Evolutionary conservation across 2,329 filamentous ascomycete species (phyloP), one percentile per base, ranked within the genome.

Genomic region (Sporothrix inflata): DNA sequence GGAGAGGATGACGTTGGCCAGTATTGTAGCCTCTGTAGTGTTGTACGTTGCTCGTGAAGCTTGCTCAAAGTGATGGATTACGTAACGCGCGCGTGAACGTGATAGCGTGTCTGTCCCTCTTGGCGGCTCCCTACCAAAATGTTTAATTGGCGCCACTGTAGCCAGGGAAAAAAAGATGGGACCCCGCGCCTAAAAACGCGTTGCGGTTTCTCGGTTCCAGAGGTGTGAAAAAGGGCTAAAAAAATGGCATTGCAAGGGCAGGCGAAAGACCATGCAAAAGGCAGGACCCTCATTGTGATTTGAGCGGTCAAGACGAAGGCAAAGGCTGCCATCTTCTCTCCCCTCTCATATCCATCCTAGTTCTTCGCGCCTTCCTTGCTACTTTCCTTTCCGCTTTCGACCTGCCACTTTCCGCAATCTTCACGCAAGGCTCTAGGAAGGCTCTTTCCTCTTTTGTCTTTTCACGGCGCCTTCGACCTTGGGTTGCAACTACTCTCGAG

Each of bases 101-200:
- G 75, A 75, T 75, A 73, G 75, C 75, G 75, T 76, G 75, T 76
- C 67, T 24, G 30, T 30, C 14, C 19, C 19, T 6, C 16, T 9
- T 27, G 24, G 8, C 42, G 16, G 42, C 34, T n/a, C 47, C 16
- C 30, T 27, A 19, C 38, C 38, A 40, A 49, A 63, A 71, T n/a
- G 67, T 70, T 61, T 61, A 61, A 70, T 61, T 63, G 53, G 53
- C 34, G 14, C 16, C 63, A 45, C 40, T 19, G 61, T 8, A n/a
- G 14, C 45, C 24, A 53, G 45, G 16, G 27, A 40, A 47, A 51
- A 71, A 73, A 73, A 69, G 38, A 73, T 69, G 69, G 69, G 55
- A 71, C 72, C 72, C 72, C 72, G 72, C 72, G 69, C 65, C 53
- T 34, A 42, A 61, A 69, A 49, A 71, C 72, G 71, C 71, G 71